Percentiles rank a stretch among this genome's conserved stretches.
Conservation (phyloP, 805 yeast species). For the Ogataea paradorogensis region DNA sequence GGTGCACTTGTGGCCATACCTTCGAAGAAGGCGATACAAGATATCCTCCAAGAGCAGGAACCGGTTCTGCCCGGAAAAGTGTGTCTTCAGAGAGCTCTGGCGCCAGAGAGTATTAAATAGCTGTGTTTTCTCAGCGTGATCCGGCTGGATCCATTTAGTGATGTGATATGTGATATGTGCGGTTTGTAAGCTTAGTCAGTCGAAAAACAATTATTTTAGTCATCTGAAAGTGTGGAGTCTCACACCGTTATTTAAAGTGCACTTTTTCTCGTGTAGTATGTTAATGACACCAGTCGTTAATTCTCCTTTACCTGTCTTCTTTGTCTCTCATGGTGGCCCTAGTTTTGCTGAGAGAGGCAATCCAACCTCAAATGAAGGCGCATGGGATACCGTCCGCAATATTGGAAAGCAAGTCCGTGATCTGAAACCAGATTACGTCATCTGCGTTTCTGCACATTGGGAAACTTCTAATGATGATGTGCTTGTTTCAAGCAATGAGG, state of each 20-base stretch:
- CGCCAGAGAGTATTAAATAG: not conserved
- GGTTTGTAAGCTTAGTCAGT: conserved; percentile 10
- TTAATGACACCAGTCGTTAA: not conserved
- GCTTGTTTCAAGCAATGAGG: conserved; percentile 11
- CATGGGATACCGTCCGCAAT: conserved; percentile 47
- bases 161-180: not conserved
- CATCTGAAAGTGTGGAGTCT: conserved; percentile 1
- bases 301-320: conserved; percentile 49
- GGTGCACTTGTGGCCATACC: conserved; percentile 55
- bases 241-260: conserved; percentile 4
- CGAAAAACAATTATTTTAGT: not conserved
- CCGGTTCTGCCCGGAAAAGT: conserved; percentile 48
- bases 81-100: conserved; percentile 25
- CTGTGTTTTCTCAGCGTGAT: not conserved
- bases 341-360: conserved; percentile 59
- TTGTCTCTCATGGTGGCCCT: conserved; percentile 84
- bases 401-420: conserved; percentile 52
- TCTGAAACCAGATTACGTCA: conserved; percentile 61
- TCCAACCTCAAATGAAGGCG: conserved; percentile 54
- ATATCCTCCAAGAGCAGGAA: conserved; percentile 63
- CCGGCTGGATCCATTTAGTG: not conserved
- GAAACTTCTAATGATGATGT: conserved; percentile 39
- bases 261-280: conserved; percentile 6
- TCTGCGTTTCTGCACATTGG: conserved; percentile 80
- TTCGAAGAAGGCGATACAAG: conserved; percentile 38